Base-by-base conservation (phyloP, 192 early-diverging fungal species). In the Backusella luteola region DNA sequence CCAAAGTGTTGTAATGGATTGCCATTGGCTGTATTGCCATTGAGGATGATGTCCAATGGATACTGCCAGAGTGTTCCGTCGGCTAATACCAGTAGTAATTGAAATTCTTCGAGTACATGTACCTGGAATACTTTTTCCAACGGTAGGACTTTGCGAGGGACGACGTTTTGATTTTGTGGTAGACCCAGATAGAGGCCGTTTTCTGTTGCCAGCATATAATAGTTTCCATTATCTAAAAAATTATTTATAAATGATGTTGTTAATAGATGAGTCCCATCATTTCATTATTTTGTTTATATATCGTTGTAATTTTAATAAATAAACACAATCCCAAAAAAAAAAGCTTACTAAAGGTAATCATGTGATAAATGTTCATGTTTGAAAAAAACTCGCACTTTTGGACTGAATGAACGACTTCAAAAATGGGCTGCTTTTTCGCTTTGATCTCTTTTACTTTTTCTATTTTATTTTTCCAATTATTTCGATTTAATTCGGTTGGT, bases 141-240 rank as follows among this genome's bases (percentile, higher is more conserved):
- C 38, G 86, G 84, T 26, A 97, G 79, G 32, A 91, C 83, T 71
- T 86, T 86, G 12, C 84, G 81, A 6, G 69, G 73, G 15, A 98
- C 83, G 19, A 95, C 97, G 71, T 96, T 94, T 5, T 95, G 17
- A 7, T 92, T 36, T 91, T 96, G 46, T 96, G 80, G 34, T 93
- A 83, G 66, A 95, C 70, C 70, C 0, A 71, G 5, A 34, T 71
- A 71, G 8, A 98, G 83, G 11, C 97, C 97, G 29, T 87, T 79
- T 71, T 98, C 96, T 5, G 96, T 93, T 34, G 93, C 97, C 38
- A 98, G 80, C 36, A 95, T 85, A 72, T 96, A 86, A 23, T 88
- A 76, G 6, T 86, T 87, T 69, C 86, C 86, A 74, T 90, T 53
- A 29, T 73, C 87, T 79, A 75, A 26, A 39, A 11, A 75, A 26